Evolutionary conservation across 345 rosid genomes (phyloP).

Genomic region (Boechera retrofracta): DNA sequence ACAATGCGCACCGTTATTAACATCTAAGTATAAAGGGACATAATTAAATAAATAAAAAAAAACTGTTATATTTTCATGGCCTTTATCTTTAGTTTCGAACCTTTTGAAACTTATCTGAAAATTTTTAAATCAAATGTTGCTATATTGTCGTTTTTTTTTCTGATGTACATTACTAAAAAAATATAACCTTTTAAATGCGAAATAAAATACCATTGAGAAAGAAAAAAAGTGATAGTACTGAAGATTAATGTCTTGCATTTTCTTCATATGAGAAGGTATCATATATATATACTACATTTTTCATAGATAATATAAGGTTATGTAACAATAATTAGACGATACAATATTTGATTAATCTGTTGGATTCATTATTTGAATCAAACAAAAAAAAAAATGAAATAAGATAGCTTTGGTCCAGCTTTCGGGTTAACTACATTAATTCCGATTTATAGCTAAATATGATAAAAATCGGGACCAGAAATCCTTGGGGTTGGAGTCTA

Average conservation of each 20-base stretch:
- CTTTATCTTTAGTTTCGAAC: background rate
- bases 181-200: background rate
- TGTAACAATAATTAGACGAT: conserved; percentile 6
- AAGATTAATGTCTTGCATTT: background rate
- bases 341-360: background rate
- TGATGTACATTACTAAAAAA: background rate
- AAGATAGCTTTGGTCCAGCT: conserved; percentile 32
- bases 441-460: conserved; percentile 37
- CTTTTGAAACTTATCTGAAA: background rate
- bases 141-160: background rate
- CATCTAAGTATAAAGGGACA: background rate
- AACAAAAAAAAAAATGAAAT: background rate
- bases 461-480: conserved; percentile 24
- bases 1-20: background rate
- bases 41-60: background rate
- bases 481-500: conserved; percentile 28
- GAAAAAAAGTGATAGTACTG: background rate
- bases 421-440: conserved; percentile 27
- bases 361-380: background rate
- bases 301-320: background rate
- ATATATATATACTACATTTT: background rate
- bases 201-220: background rate
- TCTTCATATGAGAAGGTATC: background rate
- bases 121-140: background rate
- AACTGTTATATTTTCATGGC: background rate